Percentiles rank a stretch among this genome's conserved stretches.
These are phyloP conservation scores for Colletotrichum caudatum DNA, from an alignment of 2,329 filamentous ascomycete genomes.

Conservation along the genomic window DNA sequence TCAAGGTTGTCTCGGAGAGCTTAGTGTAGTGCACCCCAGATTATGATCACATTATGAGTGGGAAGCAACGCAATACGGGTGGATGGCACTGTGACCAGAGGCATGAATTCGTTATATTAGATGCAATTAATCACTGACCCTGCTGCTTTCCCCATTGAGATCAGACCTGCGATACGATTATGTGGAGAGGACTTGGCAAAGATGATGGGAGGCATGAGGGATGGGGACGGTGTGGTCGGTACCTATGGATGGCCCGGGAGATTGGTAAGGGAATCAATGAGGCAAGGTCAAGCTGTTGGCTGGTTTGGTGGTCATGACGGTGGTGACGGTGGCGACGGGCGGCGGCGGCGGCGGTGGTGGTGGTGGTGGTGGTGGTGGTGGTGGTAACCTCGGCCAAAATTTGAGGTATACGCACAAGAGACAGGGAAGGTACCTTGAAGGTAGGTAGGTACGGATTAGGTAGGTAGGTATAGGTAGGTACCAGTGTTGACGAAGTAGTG, in stretches of 20 bases:
- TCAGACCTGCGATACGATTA: conserved; percentile 4
- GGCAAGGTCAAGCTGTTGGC: conserved; percentile 27
- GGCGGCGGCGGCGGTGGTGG: conserved; percentile 5
- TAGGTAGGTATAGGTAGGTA: background rate
- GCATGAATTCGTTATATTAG: conserved; percentile 39
- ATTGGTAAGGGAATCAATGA: conserved; percentile 26
- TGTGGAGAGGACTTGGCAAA: conserved; percentile 8
- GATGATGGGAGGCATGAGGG: conserved; percentile 13
- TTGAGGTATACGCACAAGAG: conserved; percentile 1
- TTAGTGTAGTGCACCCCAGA: conserved; percentile 10
- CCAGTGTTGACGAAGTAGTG: conserved; percentile 16
- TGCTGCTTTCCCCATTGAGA: conserved; percentile 20
- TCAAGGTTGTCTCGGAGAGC: background rate
- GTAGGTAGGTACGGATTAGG: background rate
- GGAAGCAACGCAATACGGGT: conserved; percentile 14
- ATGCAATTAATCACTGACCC: conserved; percentile 33
- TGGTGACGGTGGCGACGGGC: conserved; percentile 21
- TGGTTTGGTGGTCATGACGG: conserved; percentile 18
- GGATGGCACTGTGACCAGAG: background rate
- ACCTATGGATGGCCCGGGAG: conserved; percentile 19
- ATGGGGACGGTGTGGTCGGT: conserved; percentile 7
- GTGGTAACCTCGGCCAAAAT: conserved; percentile 23
- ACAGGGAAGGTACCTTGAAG: background rate
- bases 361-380: conserved; percentile 13
- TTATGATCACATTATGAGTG: conserved; percentile 22